A percentile compares a stretch with the other conserved stretches of the same genome.
These are phyloP conservation scores for Sporothrix humicola DNA, from an alignment of 2,329 filamentous ascomycete species.

Conservation along the genomic window DNA sequence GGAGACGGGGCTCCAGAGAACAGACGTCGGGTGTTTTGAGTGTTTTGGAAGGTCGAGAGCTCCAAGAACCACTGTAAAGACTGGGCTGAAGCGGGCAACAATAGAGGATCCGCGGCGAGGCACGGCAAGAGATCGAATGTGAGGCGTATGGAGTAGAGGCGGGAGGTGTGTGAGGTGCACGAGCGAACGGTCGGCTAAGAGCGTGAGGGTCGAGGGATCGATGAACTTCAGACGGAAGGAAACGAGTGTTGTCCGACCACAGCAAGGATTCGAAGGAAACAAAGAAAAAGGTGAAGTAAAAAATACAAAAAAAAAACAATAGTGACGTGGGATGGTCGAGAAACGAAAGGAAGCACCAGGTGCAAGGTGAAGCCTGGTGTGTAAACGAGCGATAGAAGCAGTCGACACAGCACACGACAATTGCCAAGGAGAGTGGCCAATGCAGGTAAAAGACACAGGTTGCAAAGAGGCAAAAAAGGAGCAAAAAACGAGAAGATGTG, in stretches of 20 bases:
- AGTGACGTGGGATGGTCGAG: background rate
- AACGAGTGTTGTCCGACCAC: background rate
- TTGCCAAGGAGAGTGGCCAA: background rate
- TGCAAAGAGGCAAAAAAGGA: conserved; percentile 15
- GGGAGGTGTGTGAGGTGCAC: conserved; percentile 26
- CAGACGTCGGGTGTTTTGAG: conserved; percentile 30
- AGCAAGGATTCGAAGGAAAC: background rate
- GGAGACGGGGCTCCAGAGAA: conserved; percentile 20
- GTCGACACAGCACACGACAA: background rate
- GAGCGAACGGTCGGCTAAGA: conserved; percentile 19
- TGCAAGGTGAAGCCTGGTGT: background rate
- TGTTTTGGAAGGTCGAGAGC: background rate
- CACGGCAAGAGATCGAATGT: conserved; percentile 25
- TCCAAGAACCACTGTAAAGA: background rate
- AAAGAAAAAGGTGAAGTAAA: conserved; percentile 4
- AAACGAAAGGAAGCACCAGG: conserved; percentile 20
- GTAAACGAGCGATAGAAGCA: conserved; percentile 5
- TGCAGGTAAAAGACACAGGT: conserved; percentile 1
- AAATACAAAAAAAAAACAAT: background rate
- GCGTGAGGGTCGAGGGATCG: conserved; percentile 19
- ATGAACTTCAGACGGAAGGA: background rate
- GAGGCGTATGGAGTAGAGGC: conserved; percentile 30
- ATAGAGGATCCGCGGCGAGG: conserved; percentile 29
- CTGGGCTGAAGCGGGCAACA: conserved; percentile 21
- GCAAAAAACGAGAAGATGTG: conserved; percentile 6